These are phyloP conservation scores for Sphaerulina populicola DNA, from an alignment of 2,329 filamentous ascomycete genomes.

Conservation along the genomic window DNA sequence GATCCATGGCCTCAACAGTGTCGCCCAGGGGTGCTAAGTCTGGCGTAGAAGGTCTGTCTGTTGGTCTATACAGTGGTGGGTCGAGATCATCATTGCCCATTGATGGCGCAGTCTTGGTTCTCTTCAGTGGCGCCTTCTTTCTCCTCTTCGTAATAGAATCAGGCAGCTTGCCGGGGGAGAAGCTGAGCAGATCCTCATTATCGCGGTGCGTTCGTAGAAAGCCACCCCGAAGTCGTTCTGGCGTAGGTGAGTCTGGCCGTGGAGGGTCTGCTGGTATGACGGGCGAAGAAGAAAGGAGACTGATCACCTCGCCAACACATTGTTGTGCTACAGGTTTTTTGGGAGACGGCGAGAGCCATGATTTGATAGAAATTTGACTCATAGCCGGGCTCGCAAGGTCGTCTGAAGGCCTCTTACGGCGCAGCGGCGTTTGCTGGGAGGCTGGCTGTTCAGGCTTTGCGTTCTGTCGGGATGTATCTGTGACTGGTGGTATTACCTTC, in stretches of 20 bases:
- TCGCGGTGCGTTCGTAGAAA: conserved; percentile 8
- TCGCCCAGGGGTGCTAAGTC: not conserved
- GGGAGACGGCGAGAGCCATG: conserved; percentile 26
- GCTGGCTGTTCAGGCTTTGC: conserved; percentile 1
- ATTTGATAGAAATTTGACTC: conserved; percentile 24
- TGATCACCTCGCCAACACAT: conserved; percentile 20
- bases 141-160: conserved; percentile 30
- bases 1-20: conserved; percentile 18
- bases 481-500: not conserved
- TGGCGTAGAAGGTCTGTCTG: not conserved
- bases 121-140: conserved; percentile 25
- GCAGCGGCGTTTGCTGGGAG: conserved; percentile 19
- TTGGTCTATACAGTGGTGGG: not conserved
- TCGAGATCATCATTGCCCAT: conserved; percentile 10
- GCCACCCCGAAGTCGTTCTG: conserved; percentile 12
- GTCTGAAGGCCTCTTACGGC: conserved; percentile 26
- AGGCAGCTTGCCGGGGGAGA: conserved; percentile 17
- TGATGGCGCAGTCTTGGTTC: conserved; percentile 27
- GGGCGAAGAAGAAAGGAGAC: conserved; percentile 30
- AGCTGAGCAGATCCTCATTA: not conserved
- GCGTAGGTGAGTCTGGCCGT: conserved; percentile 15
- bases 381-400: conserved; percentile 22
- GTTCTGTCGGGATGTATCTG: not conserved
- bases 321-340: conserved; percentile 12
- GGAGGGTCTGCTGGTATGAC: conserved; percentile 7